phyloP scores from a whole-genome alignment of 208 protist species.

The Trypanosoma scelopori region DNA sequence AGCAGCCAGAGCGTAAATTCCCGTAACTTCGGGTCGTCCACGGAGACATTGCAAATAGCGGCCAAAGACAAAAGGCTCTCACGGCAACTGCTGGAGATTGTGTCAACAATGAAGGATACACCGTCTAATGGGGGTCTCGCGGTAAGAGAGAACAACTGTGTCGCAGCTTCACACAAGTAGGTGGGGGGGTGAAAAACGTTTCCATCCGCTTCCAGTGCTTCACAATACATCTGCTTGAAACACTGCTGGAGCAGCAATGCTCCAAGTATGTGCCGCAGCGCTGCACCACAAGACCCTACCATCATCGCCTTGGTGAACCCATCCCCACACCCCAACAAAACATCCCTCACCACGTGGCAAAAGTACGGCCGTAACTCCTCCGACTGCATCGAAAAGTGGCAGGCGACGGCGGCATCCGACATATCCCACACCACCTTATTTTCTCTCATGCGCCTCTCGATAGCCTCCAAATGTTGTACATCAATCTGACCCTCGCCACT shows the following conservation, averaged over 20 bases:
- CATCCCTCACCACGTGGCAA: slow-evolving; percentile 23
- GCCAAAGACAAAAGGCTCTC: slow-evolving; percentile 29
- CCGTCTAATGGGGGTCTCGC: slow-evolving; percentile 1
- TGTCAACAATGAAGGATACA: not conserved
- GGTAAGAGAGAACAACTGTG: slow-evolving; percentile 18
- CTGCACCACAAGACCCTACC: not conserved
- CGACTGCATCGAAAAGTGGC: slow-evolving; percentile 19
- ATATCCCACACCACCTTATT: slow-evolving; percentile 29
- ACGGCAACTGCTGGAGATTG: slow-evolving; percentile 22
- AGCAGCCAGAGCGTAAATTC: slow-evolving; percentile 77
- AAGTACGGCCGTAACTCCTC: slow-evolving; percentile 17
- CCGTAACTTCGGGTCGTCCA: slow-evolving; percentile 39
- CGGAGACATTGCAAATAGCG: slow-evolving; percentile 36
- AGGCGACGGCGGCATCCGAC: slow-evolving; percentile 28
- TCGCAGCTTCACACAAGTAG: slow-evolving; percentile 21
- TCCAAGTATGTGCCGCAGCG: slow-evolving; percentile 22
- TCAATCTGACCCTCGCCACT: slow-evolving; percentile 3
- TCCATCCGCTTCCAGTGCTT: slow-evolving; percentile 11
- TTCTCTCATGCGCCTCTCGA: slow-evolving; percentile 30
- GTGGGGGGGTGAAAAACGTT: slow-evolving; percentile 15
- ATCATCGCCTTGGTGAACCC: not conserved
- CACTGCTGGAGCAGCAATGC: slow-evolving; percentile 19
- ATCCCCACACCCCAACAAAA: slow-evolving; percentile 5
- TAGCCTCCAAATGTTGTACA: slow-evolving; percentile 20
- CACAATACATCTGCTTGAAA: slow-evolving; percentile 6